A percentile compares a stretch with the other conserved stretches of the same genome.
These are phyloP conservation scores for Fraxinus sp. DNA, from an alignment of 305 asterid species.

Conservation along the genomic window DNA sequence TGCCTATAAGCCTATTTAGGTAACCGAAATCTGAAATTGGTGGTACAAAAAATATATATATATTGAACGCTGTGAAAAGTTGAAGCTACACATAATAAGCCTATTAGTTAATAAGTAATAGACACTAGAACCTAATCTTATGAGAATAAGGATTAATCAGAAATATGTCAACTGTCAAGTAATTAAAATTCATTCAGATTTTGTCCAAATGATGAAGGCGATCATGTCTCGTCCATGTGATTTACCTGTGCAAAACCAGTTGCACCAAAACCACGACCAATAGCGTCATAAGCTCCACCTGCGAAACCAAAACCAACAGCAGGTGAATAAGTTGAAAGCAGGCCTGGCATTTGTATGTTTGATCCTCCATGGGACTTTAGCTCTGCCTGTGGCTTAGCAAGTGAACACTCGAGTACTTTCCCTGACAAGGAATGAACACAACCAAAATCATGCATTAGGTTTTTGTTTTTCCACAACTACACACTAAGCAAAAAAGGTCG, in stretches of 20 bases:
- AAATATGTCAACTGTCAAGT: neutral
- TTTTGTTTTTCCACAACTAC: neutral
- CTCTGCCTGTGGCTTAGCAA: slow-evolving; percentile 59
- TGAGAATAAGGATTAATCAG: neutral
- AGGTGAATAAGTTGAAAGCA: slow-evolving; percentile 45
- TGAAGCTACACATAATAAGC: neutral
- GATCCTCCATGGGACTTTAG: slow-evolving; percentile 43
- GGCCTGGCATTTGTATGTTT: slow-evolving; percentile 32
- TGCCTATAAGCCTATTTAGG: neutral
- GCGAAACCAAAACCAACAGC: slow-evolving; percentile 49
- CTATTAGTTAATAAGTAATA: neutral
- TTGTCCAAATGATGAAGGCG: neutral
- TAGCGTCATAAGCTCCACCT: slow-evolving; percentile 43
- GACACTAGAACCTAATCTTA: neutral
- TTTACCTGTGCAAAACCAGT: slow-evolving; percentile 45
- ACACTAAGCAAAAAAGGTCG: neutral
- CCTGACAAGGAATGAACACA: slow-evolving; percentile 30
- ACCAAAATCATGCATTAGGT: neutral
- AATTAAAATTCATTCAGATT: neutral
- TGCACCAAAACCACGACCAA: slow-evolving; percentile 33
- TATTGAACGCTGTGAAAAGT: neutral
- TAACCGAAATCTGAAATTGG: neutral
- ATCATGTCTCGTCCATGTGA: neutral
- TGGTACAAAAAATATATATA: neutral
- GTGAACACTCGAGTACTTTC: slow-evolving; percentile 50